Percentiles rank a stretch among this genome's conserved stretches.
phyloP scores from a whole-genome alignment of 2,329 filamentous ascomycete species.

The Aphanocladium album region DNA sequence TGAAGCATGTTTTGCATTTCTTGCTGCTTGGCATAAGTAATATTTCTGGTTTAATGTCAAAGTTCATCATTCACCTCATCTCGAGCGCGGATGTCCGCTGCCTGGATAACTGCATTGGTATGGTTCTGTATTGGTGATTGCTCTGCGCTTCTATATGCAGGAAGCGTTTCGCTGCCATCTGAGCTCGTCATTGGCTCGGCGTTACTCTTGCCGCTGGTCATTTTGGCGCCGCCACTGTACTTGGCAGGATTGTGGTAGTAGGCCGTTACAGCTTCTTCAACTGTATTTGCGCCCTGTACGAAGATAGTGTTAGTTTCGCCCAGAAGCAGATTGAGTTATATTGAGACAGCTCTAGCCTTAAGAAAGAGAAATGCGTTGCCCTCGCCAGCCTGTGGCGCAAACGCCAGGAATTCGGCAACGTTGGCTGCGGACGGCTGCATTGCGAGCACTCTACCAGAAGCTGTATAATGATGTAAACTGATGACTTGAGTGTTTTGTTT shows the following conservation, averaged over 20 bases:
- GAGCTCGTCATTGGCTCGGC: background rate
- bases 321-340: too few relatives aligned
- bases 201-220: background rate
- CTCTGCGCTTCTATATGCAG: conserved; percentile 12
- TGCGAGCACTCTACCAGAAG: too few relatives aligned
- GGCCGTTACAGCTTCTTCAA: background rate
- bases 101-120: conserved; percentile 35
- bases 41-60: background rate
- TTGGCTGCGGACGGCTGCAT: background rate
- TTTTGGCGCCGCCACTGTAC: background rate
- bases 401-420: background rate
- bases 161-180: background rate
- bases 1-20: conserved; percentile 39
- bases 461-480: too few relatives aligned
- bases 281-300: background rate
- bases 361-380: conserved; percentile 5
- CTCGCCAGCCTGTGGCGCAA: conserved; percentile 2
- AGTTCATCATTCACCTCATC: conserved; percentile 28
- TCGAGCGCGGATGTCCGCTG: conserved; percentile 29
- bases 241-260: conserved; percentile 2
- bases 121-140: conserved; percentile 19
- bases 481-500: too few relatives aligned
- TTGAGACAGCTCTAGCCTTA: background rate
- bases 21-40: conserved; percentile 23
- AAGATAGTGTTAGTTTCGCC: background rate